These are phyloP conservation scores for Penicillium palitans DNA, from an alignment of 2,329 filamentous ascomycete genomes.

Conservation along the genomic window DNA sequence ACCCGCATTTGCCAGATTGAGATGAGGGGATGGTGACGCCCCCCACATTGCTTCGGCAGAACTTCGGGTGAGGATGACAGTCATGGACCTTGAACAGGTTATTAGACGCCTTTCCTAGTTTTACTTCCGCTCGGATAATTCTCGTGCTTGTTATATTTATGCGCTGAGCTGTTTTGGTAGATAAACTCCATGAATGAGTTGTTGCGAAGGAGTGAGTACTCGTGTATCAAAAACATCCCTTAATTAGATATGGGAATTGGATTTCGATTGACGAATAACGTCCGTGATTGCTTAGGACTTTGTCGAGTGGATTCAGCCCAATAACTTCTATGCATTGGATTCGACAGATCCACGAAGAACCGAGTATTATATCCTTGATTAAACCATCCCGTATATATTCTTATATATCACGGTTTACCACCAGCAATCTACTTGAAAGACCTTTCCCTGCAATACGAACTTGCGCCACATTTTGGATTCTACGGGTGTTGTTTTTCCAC, in stretches of 20 bases:
- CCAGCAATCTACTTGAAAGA: no score
- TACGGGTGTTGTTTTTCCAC: slow-evolving; percentile 5
- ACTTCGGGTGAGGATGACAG: background rate
- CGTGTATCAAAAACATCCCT: no score
- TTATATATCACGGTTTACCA: background rate
- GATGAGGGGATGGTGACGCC: slow-evolving; percentile 1
- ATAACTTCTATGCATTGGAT: background rate
- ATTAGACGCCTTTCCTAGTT: background rate
- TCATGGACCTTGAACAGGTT: background rate
- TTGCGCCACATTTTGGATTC: background rate
- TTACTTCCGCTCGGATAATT: background rate
- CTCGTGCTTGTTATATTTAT: no score
- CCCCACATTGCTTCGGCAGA: background rate
- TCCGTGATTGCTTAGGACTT: background rate
- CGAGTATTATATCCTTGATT: background rate
- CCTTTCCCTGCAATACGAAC: background rate
- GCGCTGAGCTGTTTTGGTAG: background rate
- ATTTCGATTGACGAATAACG: background rate
- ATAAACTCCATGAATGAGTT: background rate
- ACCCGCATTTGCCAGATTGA: background rate
- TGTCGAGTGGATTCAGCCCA: no score
- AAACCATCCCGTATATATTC: background rate
- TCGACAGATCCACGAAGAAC: background rate
- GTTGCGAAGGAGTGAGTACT: background rate
- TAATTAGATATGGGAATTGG: background rate